A percentile compares a stretch with the other conserved stretches of the same genome.
Evolutionary conservation across 768 basidiomycete genomes (phyloP).

Genomic region (Krasilnikovozyma curviuscula): DNA sequence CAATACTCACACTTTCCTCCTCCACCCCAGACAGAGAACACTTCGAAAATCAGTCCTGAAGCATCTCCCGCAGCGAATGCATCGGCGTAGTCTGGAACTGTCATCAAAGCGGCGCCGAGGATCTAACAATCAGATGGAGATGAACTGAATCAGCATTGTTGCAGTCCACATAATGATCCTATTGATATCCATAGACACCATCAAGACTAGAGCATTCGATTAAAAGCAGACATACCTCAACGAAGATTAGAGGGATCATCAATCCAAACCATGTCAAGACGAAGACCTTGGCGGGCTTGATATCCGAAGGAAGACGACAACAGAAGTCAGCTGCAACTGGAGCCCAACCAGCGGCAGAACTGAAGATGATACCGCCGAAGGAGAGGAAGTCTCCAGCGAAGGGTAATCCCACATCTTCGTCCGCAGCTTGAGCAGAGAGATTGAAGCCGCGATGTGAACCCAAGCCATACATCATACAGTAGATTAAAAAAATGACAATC

Average conservation of each 20-base stretch:
- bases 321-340: slow-evolving; percentile 41
- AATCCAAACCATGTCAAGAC: slow-evolving; percentile 36
- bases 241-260: slow-evolving; percentile 30
- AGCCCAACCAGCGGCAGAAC: slow-evolving; percentile 35
- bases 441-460: slow-evolving; percentile 35
- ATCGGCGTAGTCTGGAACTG: slow-evolving; percentile 30
- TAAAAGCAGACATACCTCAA: too few relatives aligned
- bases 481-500: slow-evolving; percentile 32
- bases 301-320: slow-evolving; percentile 33
- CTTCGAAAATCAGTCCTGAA: slow-evolving; percentile 32
- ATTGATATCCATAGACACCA: too few relatives aligned
- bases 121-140: too few relatives aligned
- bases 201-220: too few relatives aligned
- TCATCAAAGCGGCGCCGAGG: slow-evolving; percentile 31
- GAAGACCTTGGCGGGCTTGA: slow-evolving; percentile 32
- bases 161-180: too few relatives aligned
- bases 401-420: slow-evolving; percentile 32
- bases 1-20: slow-evolving; percentile 21
- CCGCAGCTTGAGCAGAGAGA: slow-evolving; percentile 29
- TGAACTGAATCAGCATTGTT: too few relatives aligned
- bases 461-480: slow-evolving; percentile 37
- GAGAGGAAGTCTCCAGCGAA: slow-evolving; percentile 35
- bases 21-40: slow-evolving; percentile 32
- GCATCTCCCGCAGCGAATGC: slow-evolving; percentile 31
- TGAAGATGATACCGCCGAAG: slow-evolving; percentile 36